phyloP scores from a whole-genome alignment of 1,284 basidiomycete genomes.

The Ceratobasidium sp. region DNA sequence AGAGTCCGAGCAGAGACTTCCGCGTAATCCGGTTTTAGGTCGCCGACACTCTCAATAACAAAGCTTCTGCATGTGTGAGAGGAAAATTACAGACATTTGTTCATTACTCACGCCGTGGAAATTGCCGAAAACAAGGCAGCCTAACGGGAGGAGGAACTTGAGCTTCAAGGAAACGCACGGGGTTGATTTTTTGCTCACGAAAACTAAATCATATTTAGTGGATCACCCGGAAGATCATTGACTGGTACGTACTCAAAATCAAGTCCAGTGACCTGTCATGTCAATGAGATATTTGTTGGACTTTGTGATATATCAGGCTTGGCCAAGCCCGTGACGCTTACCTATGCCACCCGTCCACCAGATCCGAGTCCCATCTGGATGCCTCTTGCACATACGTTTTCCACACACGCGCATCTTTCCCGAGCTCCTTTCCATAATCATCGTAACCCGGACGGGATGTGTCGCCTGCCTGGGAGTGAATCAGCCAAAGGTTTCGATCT shows the following conservation, averaged over 20 bases:
- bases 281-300: too few relatives aligned
- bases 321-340: too few relatives aligned
- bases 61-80: not conserved
- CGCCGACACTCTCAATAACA: not conserved
- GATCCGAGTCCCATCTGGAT: too few relatives aligned
- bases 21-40: not conserved
- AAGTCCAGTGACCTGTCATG: not conserved
- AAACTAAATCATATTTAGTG: not conserved
- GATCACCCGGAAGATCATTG: not conserved
- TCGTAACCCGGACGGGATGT: too few relatives aligned
- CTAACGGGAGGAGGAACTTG: not conserved
- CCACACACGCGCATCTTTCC: too few relatives aligned
- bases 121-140: slow-evolving; percentile 22
- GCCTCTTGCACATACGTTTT: too few relatives aligned
- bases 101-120: not conserved
- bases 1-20: not conserved
- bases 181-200: not conserved
- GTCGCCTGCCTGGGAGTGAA: too few relatives aligned
- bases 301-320: too few relatives aligned
- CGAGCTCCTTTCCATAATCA: too few relatives aligned
- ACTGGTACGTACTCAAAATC: not conserved
- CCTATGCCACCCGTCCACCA: too few relatives aligned
- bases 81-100: not conserved
- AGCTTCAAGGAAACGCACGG: not conserved
- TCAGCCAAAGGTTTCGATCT: too few relatives aligned